Evolutionary conservation across 441 rosid species (phyloP).

Genomic region (Euphorbia celastroides): DNA sequence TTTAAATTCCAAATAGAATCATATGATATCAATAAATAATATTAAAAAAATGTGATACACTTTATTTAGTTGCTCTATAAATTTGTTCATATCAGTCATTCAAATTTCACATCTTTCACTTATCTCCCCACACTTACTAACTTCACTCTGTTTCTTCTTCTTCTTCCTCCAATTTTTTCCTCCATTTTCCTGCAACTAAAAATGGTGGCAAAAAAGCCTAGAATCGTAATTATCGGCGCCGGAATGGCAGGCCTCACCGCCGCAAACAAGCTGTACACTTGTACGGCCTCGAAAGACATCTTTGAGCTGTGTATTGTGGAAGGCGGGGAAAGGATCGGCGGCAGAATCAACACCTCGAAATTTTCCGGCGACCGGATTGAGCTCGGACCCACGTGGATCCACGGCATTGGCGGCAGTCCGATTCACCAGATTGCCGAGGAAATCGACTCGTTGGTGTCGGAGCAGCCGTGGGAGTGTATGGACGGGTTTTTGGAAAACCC

Average conservation of each 20-base stretch:
- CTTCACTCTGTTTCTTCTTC: background rate
- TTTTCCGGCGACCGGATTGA: conserved; percentile 83
- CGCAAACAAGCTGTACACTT: conserved; percentile 76
- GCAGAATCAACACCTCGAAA: conserved; percentile 83
- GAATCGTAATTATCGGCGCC: conserved; percentile 85
- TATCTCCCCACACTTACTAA: conserved; percentile 19
- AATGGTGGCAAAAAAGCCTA: conserved; percentile 82
- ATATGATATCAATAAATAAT: no score
- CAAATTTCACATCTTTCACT: conserved; percentile 39
- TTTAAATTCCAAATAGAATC: no score
- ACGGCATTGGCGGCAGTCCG: conserved; percentile 93
- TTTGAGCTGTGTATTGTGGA: conserved; percentile 85
- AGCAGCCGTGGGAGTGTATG: conserved; percentile 96
- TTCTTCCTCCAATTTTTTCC: background rate
- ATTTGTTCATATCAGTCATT: conserved; percentile 34
- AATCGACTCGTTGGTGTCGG: conserved; percentile 55
- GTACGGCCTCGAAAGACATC: conserved; percentile 31
- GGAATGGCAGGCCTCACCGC: conserved; percentile 98
- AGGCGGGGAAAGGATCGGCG: conserved; percentile 87
- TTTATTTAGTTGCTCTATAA: conserved; percentile 39
- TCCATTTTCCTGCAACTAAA: conserved; percentile 14
- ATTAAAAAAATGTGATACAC: conserved; percentile 3
- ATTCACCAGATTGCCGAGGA: conserved; percentile 64
- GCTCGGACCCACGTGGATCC: conserved; percentile 99
- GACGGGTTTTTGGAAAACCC: conserved; percentile 54